phyloP scores from a whole-genome alignment of 1,284 basidiomycete species.

The Lentinula novae-zelandiae region DNA sequence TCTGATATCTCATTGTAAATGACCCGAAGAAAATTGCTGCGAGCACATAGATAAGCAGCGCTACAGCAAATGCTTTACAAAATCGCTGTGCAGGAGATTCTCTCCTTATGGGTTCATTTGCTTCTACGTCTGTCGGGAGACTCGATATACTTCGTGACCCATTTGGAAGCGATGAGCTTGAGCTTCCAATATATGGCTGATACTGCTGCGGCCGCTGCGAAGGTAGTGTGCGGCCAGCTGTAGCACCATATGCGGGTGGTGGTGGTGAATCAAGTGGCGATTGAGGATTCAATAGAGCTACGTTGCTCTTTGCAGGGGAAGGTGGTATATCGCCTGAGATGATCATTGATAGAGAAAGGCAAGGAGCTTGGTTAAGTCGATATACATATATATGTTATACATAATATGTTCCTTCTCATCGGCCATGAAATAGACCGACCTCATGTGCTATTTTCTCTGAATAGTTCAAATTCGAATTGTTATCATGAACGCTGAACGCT shows the following conservation, averaged over 20 bases:
- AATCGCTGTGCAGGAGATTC: constrained; percentile 7
- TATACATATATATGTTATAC: too few relatives aligned
- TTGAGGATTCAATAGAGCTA: not conserved
- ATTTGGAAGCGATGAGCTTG: not conserved
- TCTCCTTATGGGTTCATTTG: not conserved
- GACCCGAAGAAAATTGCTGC: constrained; percentile 2
- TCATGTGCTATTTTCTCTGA: not conserved
- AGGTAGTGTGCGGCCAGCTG: not conserved
- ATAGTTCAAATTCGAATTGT: not conserved
- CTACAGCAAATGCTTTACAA: constrained; percentile 13
- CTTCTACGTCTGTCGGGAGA: not conserved
- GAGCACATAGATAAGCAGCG: constrained; percentile 11
- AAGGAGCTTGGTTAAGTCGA: not conserved
- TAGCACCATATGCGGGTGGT: constrained; percentile 7
- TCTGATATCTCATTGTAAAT: not conserved
- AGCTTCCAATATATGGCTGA: not conserved
- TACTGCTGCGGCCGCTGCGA: not conserved
- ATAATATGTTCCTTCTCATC: not conserved
- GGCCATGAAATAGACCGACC: not conserved
- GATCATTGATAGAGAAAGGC: constrained; percentile 6
- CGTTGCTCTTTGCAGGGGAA: constrained; percentile 7
- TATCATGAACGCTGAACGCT: not conserved
- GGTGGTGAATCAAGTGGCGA: not conserved
- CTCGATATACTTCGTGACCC: not conserved
- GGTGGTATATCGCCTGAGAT: constrained; percentile 6